Evolutionary conservation across 2,329 filamentous ascomycete species (phyloP), one percentile per base, ranked within the genome.

Genomic region (Hypomyces rosellus): DNA sequence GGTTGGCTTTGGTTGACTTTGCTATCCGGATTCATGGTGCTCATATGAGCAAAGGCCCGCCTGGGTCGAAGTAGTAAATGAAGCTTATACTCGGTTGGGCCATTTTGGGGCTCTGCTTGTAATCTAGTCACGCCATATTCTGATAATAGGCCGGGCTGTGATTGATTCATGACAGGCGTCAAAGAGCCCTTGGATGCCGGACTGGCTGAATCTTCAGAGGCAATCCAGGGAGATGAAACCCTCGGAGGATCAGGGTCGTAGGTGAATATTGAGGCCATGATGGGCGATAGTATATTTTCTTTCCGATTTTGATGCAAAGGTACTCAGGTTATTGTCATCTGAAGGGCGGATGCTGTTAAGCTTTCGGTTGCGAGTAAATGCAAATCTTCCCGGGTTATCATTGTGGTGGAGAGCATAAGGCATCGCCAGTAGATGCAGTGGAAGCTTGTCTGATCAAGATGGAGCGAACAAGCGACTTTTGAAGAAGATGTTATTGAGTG

Each of bases 71-170:
- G 73, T 6, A 97, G 77, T 5, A 99, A 74, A 69, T 97, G 93
- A 40, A 99, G 72, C 68, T 99, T 99, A 71, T 99, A 99, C 69
- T 99, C 93, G 1, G 89, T 95, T 15, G 93, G 90, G 0, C 93
- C 93, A 55, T 95, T 86, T 64, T 97, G 91, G 5, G 92, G 92
- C 66, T 99, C 93, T 12, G 92, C 85, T 55, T 91, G 85, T 14
- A 99, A 73, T 61, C 85, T 89, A 41, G 84, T 86, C 42, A 93
- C 80, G 1, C 78, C 80, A 64, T 82, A 84, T 49, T 85, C 79
- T 4, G 76, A 76, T 12, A 81, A 69, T 7, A 75, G 59, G n/a
- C 70, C 72, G 5, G 71, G 63, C 15, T 48, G 45, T 8, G 36
- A 30, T 40, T 48, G 20, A 13, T 18, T n/a, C 5, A 13, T 6